A percentile compares a stretch with the other conserved stretches of the same genome.
phyloP scores from a whole-genome alignment of 495 filamentous ascomycete species.

The Aspergillus egyptiacus region DNA sequence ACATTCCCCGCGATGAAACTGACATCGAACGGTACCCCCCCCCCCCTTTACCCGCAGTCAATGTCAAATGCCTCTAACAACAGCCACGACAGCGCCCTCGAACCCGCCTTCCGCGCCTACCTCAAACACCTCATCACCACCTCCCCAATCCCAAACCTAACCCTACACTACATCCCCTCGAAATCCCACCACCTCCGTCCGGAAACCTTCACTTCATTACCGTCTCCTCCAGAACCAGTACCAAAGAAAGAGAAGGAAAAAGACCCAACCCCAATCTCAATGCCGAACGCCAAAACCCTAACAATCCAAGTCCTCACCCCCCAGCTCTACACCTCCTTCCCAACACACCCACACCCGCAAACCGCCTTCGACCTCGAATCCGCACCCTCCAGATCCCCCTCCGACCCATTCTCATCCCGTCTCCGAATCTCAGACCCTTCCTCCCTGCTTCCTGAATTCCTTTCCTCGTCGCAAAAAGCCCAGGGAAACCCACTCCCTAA shows the following conservation, averaged over 20 bases:
- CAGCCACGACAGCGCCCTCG: not conserved
- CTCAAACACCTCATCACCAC: not conserved
- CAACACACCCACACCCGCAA: not conserved
- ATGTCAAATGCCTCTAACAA: not conserved
- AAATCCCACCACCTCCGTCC: slow-evolving; percentile 3
- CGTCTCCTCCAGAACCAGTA: not conserved
- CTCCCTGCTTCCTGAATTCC: too few relatives aligned
- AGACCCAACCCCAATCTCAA: not conserved
- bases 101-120: slow-evolving; percentile 1
- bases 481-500: too few relatives aligned
- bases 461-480: too few relatives aligned
- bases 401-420: not conserved
- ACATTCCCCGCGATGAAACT: slow-evolving; percentile 1
- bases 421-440: slow-evolving; percentile 4
- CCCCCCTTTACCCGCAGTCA: not conserved
- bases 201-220: not conserved
- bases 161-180: not conserved
- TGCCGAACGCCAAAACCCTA: not conserved
- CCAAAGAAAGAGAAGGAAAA: too few relatives aligned
- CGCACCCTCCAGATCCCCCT: not conserved
- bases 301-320: slow-evolving; percentile 3
- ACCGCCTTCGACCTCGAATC: not conserved
- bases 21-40: not conserved
- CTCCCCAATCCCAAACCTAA: not conserved
- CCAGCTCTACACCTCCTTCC: slow-evolving; percentile 3